Base-by-base conservation (phyloP, 2,329 filamentous ascomycete genomes). In the Xylariaceae sp. region DNA sequence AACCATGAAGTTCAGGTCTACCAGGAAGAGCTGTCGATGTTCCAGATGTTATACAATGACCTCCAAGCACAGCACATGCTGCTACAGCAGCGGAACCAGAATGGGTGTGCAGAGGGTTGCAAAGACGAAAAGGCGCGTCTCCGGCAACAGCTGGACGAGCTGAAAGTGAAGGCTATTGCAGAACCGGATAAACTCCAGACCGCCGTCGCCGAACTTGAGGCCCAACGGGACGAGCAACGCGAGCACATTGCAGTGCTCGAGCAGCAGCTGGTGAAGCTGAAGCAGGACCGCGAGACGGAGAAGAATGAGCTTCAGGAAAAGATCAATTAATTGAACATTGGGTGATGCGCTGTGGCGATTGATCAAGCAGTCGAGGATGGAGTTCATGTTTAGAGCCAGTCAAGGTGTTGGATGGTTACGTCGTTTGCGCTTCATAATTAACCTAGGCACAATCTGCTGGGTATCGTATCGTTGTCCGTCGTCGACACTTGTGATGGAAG, bases 181-280 rank as follows among this genome's bases (percentile, higher is more conserved):
- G 39, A 56, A 3, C 56, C 51, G 7, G 35, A 44, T n/a, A 45
- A 47, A 9, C 31, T 58, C 11, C 29, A 56, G 47, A 41, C 50
- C 12, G 43, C 9, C n/a, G 26, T 48, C 3, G 49, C 53, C 5
- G 39, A 56, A n/a, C 7, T 56, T 1, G 56, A 58, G 34, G 53
- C 42, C 1, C 54, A 53, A 27, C 54, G 54, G 19, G 46, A 57
- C 27, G 29, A 34, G 41, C 29, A 39, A 3, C 44, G 44, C 6
- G 35, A 32, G 26, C 12, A 29, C 2, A 3, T 51, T 6, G 45
- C 3, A 9, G 5, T 3, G 9, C 19, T 56, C 5, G 39, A 49
- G 37, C 5, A 47, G 35, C 43, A 50, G 51, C 4, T 47, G 8
- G 37, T 26, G 19, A 12, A 39, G 27, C 29, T 26, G 30, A 40